Evolutionary conservation across 257 asterid species (phyloP).

Genomic region (Solanum pennellii): DNA sequence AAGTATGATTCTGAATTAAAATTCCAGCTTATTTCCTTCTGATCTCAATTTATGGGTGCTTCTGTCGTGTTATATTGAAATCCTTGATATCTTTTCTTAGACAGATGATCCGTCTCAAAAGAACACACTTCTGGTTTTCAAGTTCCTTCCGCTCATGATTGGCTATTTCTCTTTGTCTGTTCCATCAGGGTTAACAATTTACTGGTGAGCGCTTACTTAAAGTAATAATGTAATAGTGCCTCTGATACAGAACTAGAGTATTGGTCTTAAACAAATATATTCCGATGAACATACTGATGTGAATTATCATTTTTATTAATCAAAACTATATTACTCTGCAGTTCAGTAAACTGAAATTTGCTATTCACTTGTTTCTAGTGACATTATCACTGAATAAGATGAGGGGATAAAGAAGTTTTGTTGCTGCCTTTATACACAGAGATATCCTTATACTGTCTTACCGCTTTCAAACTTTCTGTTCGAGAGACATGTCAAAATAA

Average conservation of each 20-base stretch:
- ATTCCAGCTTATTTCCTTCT: not conserved
- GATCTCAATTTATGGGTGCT: not conserved
- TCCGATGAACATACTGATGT: not conserved
- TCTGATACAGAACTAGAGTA: not conserved
- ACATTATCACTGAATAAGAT: not conserved
- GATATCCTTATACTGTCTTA: not conserved
- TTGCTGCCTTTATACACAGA: not conserved
- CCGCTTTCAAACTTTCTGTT: not conserved
- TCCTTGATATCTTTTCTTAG: constrained; percentile 36
- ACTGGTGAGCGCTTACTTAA: constrained; percentile 48
- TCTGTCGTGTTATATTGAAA: constrained; percentile 19
- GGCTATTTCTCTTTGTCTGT: constrained; percentile 98
- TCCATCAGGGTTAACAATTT: constrained; percentile 95
- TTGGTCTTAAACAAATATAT: not conserved
- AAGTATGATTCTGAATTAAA: constrained; percentile 36
- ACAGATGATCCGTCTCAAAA: constrained; percentile 97
- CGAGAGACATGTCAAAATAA: not conserved
- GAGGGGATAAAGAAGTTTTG: not conserved
- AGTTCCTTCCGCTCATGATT: constrained; percentile 98
- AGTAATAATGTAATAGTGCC: not conserved
- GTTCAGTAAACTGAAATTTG: not conserved
- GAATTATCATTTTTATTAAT: not conserved
- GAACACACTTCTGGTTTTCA: constrained; percentile 83
- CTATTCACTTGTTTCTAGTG: not conserved
- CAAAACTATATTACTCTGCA: not conserved